Evolutionary conservation across 1,139 yeast species (phyloP), one percentile per base, ranked within the genome.

Genomic region (Maudiozyma humilis): DNA sequence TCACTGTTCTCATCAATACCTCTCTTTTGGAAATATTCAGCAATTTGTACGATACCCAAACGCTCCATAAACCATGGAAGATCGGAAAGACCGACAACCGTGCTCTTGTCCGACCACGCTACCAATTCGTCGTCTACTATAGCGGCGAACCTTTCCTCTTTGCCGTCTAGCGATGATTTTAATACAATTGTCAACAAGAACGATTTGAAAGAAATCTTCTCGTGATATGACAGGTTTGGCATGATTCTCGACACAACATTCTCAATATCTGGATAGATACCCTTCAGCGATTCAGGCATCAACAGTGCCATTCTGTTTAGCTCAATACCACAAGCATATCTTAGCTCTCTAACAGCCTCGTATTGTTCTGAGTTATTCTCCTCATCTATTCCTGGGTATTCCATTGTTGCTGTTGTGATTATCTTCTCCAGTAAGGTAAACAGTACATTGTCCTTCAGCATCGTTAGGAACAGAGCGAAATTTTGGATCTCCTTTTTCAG

Each of bases 21-120:
- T 52, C 97, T 72, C 14, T 78, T 75, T 51, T 82, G 81, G 65
- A 93, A 89, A 59, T 93, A 93, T 45, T 84, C 83, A 0, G 96
- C 95, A 57, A 93, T 91, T 60, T 80, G 80, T 3, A 88, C 97
- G 43, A 93, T 86, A 3, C 98, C 98, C 45, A 93, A 75, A 55
- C 97, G 75, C 64, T 89, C 97, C 96, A 91, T 89, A 56, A 93
- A 93, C 96, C 97, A 89, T 51, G 87, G 95, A 42, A 93, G 70
- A 57, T 91, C 95, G 62, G 81, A 71, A 33, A 91, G 68, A 0
- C 96, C 97, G 56, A 86, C 86, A 53, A 87, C 88, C 0, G 97
- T 89, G 15, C 79, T 82, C 14, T 91, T 91, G 42, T 89, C 87
- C 1, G 91, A 81, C 99, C 99, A 93, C 0, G 96, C 93, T 31